Evolutionary conservation across 2,329 filamentous ascomycete genomes (phyloP), one percentile per base, ranked within the genome.

Genomic region (Pleurostoma richardsiae): DNA sequence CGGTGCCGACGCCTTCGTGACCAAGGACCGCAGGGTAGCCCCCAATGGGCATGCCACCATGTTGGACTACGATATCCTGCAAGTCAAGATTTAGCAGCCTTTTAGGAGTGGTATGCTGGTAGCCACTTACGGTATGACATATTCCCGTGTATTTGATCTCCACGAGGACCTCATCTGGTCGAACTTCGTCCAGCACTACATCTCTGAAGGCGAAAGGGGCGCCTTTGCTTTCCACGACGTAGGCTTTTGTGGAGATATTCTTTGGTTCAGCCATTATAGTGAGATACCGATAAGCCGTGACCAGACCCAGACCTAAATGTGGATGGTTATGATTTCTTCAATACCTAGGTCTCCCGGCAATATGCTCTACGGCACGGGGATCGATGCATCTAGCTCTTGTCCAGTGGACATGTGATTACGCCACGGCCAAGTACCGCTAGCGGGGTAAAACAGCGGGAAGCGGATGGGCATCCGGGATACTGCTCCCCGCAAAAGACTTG

Each of bases 21-120:
- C 58, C 56, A 3, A 61, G 51, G 29, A 64, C 56, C 11, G 59
- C 57, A 10, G 62, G 62, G 45, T 58, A 53, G 30, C 53, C 50
- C 26, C 51, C 51, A 6, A 44, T 41, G 8, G 54, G 55, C 44
- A 60, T 52, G 42, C 50, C 49, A 30, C 60, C 58, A 28, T 52
- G 41, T 36, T 60, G 55, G 29, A 61, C 54, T 42, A 56, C 54
- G 39, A 63, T 51, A 28, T 63, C 60, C 55, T 57, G 26, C 19
- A 19, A 33, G 10, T 19, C 19, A 19, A 19, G 19, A 19, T 19
- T 19, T 19, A 19, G 19, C 56, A 26, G 52, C 47, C 1, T 30
- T 30, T 29, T 61, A 64, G 7, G 48, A 30, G 0, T 19, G 41
- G 38, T 58, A 63, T 4, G 43, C n/a, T 3, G 26, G 4, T 10